Base-by-base conservation (phyloP, 2,329 filamentous ascomycete genomes). In the Aspergillus piperis region DNA sequence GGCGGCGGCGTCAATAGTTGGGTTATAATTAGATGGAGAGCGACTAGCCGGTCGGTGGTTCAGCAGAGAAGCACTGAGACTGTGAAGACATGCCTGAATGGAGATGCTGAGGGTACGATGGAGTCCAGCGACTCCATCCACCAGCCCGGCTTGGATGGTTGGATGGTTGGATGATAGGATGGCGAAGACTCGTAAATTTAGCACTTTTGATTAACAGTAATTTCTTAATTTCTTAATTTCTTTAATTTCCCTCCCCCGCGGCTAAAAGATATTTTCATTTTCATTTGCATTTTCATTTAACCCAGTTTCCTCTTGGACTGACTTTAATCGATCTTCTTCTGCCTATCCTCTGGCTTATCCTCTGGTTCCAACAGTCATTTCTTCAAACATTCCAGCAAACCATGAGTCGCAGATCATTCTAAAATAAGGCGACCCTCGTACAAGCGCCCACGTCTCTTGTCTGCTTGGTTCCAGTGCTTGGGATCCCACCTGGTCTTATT, bases 1-100 rank as follows among this genome's bases (percentile, higher is more conserved):
- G 47, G 47, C 56, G 60, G 60, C 60, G 60, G 60, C 56, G 60
- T 62, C 60, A 58, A 61, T 61, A 58, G 59, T 61, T 49, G 47
- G 15, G 47, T 30, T 49, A 49, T 30, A 49, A 49, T 30, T 49
- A 49, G 32, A 36, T 36, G 32, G 11, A 5, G 32, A 36, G 32
- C 32, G 32, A 36, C 32, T 36, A 36, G 11, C 32, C 32, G 32
- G 32, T 11, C 32, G 32, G 32, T 36, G 32, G 32, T 36, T 11
- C 32, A 36, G 32, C 32, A 36, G 32, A 36, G 11, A 11, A 36
- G 32, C 32, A 36, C 32, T 36, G 11, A 36, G 32, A 36, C 32
- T 36, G 8, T 36, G 32, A 36, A 36, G 25, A 27, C 30, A 36
- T 36, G 32, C 32, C 32, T 36, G 32, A 36, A 36, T 36, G 32